Evolutionary conservation across 1,284 basidiomycete genomes (phyloP).

Genomic region (Trametes pubescens): DNA sequence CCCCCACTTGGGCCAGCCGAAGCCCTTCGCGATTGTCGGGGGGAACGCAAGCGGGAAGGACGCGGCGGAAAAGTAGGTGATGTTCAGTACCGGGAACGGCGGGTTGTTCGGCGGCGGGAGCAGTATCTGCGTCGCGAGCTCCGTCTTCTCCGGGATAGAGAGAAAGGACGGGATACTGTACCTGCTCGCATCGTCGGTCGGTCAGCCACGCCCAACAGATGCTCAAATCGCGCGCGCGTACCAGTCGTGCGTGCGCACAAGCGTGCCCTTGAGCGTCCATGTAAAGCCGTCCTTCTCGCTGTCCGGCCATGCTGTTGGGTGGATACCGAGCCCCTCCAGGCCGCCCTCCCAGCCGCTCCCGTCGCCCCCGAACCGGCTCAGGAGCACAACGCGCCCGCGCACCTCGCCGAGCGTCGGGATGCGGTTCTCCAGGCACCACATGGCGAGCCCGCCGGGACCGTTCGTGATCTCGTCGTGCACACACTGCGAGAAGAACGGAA

Average conservation of each 20-base stretch:
- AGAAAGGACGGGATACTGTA: conserved; percentile 80
- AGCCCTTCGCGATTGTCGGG: conserved; percentile 76
- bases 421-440: conserved; percentile 85
- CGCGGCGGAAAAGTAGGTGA: conserved; percentile 83
- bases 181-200: conserved; percentile 51
- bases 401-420: conserved; percentile 84
- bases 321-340: conserved; percentile 78
- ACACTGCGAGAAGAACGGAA: conserved; percentile 64
- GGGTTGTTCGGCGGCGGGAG: conserved; percentile 50
- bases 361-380: conserved; percentile 82
- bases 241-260: conserved; percentile 86
- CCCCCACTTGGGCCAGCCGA: conserved; percentile 78
- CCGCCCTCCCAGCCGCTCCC: conserved; percentile 71
- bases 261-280: conserved; percentile 75
- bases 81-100: conserved; percentile 59
- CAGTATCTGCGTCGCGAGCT: conserved; percentile 62
- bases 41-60: conserved; percentile 84
- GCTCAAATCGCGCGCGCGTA: conserved; percentile 43
- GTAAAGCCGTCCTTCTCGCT: conserved; percentile 73
- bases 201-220: background rate
- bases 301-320: conserved; percentile 85
- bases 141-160: conserved; percentile 80
- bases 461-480: conserved; percentile 70
- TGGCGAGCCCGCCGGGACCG: conserved; percentile 63
- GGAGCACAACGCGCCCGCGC: conserved; percentile 81